phyloP scores from a whole-genome alignment of 306 rosid genomes.

The Hylodesmum podocarpum region DNA sequence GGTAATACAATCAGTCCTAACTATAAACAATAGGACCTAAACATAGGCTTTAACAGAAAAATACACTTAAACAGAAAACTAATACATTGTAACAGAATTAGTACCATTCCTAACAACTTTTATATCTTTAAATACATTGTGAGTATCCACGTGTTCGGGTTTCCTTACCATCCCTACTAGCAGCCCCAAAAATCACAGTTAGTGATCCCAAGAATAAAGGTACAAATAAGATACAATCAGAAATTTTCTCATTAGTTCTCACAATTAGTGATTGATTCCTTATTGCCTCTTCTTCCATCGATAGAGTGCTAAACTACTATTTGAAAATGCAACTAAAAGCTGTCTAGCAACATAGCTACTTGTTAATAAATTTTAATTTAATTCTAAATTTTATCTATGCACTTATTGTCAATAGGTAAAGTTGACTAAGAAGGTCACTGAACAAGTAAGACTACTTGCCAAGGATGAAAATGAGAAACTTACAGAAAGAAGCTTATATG shows the following conservation, averaged over 20 bases:
- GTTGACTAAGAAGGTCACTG: conserved; percentile 93
- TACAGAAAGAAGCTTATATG: conserved; percentile 64
- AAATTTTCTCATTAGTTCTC: neutral
- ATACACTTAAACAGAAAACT: no score
- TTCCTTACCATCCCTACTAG: no score
- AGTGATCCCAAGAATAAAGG: no score
- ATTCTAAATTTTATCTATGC: conserved; percentile 14
- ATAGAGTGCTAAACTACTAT: neutral
- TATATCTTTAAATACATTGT: no score
- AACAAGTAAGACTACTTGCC: conserved; percentile 90
- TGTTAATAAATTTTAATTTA: neutral
- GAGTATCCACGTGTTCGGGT: no score
- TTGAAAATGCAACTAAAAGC: conserved; percentile 8
- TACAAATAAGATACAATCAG: neutral
- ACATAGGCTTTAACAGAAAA: no score
- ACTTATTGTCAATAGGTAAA: conserved; percentile 49
- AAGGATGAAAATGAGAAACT: conserved; percentile 78
- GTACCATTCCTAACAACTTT: no score
- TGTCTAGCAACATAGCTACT: conserved; percentile 1
- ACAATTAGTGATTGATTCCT: conserved; percentile 2
- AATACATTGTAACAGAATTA: no score
- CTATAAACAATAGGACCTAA: no score
- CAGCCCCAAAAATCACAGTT: no score
- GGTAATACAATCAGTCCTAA: no score
- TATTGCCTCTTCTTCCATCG: neutral